These are phyloP conservation scores for Elsinoe ampelina DNA, from an alignment of 2,329 filamentous ascomycete species.

Conservation along the genomic window DNA sequence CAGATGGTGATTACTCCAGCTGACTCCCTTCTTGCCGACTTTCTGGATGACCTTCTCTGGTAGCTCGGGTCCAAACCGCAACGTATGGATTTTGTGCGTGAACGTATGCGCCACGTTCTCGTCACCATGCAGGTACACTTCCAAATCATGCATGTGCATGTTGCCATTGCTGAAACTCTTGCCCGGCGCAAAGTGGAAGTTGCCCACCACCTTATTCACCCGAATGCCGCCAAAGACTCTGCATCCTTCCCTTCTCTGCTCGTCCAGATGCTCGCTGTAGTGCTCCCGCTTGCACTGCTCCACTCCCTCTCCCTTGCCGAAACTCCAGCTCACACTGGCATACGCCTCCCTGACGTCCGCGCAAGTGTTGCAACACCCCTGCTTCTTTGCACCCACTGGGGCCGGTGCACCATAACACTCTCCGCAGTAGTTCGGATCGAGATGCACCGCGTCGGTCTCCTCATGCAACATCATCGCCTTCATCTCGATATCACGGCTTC, in stretches of 20 bases:
- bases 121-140: constrained; percentile 79
- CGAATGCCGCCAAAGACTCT: constrained; percentile 84
- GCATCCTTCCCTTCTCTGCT: constrained; percentile 84
- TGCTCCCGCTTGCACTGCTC: constrained; percentile 95
- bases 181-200: constrained; percentile 96
- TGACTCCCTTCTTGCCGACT: constrained; percentile 45
- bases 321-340: constrained; percentile 80
- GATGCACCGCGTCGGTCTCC: constrained; percentile 61
- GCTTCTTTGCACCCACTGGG: constrained; percentile 61
- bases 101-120: constrained; percentile 70
- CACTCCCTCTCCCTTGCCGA: constrained; percentile 82
- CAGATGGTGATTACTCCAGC: constrained; percentile 81
- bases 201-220: constrained; percentile 97
- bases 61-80: constrained; percentile 88
- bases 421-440: constrained; percentile 88
- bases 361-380: constrained; percentile 94
- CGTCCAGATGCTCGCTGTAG: constrained; percentile 79
- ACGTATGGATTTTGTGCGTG: constrained; percentile 74
- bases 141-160: constrained; percentile 94
- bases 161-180: constrained; percentile 94
- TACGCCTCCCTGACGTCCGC: constrained; percentile 96
- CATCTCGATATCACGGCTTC: constrained; percentile 64
- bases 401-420: constrained; percentile 78
- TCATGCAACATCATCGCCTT: constrained; percentile 62
- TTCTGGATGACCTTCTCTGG: constrained; percentile 63